Percentiles rank a stretch among this genome's conserved stretches.
Conservation (phyloP, 331 rosid species). For the Rhamnella rubrinervis region DNA sequence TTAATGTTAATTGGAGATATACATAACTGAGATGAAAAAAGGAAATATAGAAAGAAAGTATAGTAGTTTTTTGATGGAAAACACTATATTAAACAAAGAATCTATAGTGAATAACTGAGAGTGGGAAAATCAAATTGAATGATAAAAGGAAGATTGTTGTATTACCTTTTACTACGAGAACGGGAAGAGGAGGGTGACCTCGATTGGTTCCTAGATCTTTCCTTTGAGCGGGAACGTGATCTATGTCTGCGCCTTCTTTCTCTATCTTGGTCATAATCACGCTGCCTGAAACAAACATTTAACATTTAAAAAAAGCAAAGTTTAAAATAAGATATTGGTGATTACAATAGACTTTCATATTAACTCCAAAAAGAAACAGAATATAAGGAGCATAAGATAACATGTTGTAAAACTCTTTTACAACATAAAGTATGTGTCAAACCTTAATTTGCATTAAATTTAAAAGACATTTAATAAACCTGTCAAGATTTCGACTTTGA, state of each 20-base stretch:
- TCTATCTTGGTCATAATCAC: conserved; percentile 43
- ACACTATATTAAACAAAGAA: not conserved
- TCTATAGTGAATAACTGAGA: not conserved
- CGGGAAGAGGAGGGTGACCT: conserved; percentile 59
- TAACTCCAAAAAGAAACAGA: not conserved
- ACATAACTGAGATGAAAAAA: not conserved
- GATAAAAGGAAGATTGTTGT: not conserved
- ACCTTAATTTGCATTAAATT: not conserved
- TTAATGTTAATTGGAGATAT: no score
- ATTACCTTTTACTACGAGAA: conserved; percentile 50
- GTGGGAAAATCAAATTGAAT: conserved; percentile 13
- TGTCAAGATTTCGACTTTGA: conserved; percentile 44
- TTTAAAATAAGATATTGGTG: not conserved
- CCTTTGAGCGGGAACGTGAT: conserved; percentile 41
- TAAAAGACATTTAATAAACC: conserved; percentile 30
- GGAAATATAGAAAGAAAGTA: not conserved
- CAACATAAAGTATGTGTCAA: not conserved
- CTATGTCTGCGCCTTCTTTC: conserved; percentile 53
- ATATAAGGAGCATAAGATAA: not conserved
- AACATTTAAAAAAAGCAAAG: not conserved
- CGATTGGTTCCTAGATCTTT: conserved; percentile 45
- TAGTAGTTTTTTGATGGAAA: no score
- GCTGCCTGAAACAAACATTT: conserved; percentile 40
- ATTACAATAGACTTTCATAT: no score
- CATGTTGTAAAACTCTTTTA: not conserved